Base-by-base conservation (phyloP, 1,139 yeast genomes). In the Taphrina sp. region DNA sequence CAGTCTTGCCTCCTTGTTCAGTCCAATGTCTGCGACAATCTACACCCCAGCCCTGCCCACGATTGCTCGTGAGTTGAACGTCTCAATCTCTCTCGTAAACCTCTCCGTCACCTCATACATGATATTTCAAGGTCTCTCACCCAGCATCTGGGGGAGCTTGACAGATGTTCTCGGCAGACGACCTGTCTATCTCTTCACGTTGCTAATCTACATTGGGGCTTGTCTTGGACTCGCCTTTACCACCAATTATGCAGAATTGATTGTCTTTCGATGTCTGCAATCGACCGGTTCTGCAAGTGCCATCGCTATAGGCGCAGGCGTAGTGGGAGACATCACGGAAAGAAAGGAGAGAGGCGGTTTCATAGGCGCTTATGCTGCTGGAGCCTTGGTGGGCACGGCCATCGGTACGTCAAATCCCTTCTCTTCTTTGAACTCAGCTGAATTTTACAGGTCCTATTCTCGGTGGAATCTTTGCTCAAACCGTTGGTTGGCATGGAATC, bases 391-490 rank as follows among this genome's bases (percentile, higher is more conserved):
- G 17, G 95, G 94, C 0, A 84, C 81, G 64, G 88, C 87, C 0
- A 73, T 85, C 59, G n/a, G n/a, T n/a, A n/a, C n/a, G n/a, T n/a
- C n/a, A n/a, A n/a, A n/a, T n/a, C n/a, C n/a, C n/a, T n/a, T n/a
- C n/a, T n/a, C n/a, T n/a, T n/a, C n/a, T n/a, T n/a, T n/a, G n/a
- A n/a, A n/a, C n/a, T n/a, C n/a, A n/a, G n/a, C n/a, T n/a, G n/a
- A n/a, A n/a, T n/a, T n/a, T n/a, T n/a, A n/a, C n/a, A n/a, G 90
- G 95, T 4, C 88, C 94, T 0, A 69, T 86, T 10, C 69, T 86
- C 23, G 95, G 95, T 19, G 85, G 90, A 5, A 79, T 76, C 0
- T 67, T 86, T 34, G 77, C 82, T 1, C 69, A 78, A 1, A 68
- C 75, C 16, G 78, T 83, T 73, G 76, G 78, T 10, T 86, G 95